Evolutionary conservation across 192 early-diverging fungal genomes (phyloP), one percentile per base, ranked within the genome.

Genomic region (Coemansia sp.): DNA sequence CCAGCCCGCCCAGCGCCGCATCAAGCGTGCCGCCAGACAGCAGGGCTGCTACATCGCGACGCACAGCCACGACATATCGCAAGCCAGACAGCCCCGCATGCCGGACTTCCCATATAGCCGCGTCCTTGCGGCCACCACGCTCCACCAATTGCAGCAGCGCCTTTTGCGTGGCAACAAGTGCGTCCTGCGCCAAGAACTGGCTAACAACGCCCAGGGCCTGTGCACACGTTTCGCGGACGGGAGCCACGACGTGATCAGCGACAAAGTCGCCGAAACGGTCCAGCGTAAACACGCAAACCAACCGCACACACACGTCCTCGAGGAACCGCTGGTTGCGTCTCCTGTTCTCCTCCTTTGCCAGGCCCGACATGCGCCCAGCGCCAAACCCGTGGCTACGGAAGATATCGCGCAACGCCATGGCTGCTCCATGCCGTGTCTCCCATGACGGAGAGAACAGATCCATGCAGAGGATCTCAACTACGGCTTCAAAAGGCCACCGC

Each of bases 181-280:
- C 73, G 25, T 77, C 59, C 18, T 84, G 76, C 1, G 82, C 75
- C 70, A 91, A 82, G 48, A 85, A 88, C 63, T 85, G 83, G n/a
- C 88, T 71, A 33, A 89, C 79, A 3, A 90, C 93, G 55, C 90
- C 91, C 7, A 94, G 65, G 12, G 90, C 86, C 71, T 93, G 92
- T 6, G 92, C 89, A 59, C 94, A 95, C 0, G 95, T 97, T 73
- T 99, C 97, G 50, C 97, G 88, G 10, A 99, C 97, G 8, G 97
- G 97, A 6, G 91, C 91, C 34, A 96, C 93, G 2, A 95, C 94
- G 67, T 94, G 93, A 76, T 98, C 96, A 6, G 92, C 90, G 20
- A 95, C 92, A 77, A 95, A 99, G 81, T 99, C 97, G 6, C 91
- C 93, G 73, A 99, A 99, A 18, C 95, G 86, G 75, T 99, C 97